A percentile compares a stretch with the other conserved stretches of the same genome.
These are phyloP conservation scores for Bipolaris victoriae DNA, from an alignment of 2,329 filamentous ascomycete genomes.

Conservation along the genomic window DNA sequence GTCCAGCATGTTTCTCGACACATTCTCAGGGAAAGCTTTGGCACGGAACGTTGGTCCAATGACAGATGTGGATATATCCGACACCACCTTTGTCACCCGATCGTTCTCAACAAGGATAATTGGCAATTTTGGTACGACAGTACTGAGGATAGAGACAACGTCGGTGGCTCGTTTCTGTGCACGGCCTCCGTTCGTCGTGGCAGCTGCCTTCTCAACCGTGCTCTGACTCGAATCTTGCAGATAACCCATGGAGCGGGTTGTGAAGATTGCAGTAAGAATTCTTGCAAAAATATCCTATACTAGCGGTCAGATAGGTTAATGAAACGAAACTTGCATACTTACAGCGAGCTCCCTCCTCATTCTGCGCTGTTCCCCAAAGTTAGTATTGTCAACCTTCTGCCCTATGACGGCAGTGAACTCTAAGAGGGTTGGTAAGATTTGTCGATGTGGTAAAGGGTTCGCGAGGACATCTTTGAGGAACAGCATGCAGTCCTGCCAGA, in stretches of 20 bases:
- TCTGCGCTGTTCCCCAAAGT: constrained; percentile 90
- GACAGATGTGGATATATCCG: constrained; percentile 81
- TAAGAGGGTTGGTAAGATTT: constrained; percentile 82
- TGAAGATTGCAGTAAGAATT: constrained; percentile 91
- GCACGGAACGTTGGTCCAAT: constrained; percentile 82
- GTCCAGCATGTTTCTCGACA: constrained; percentile 72
- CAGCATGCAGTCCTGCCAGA: constrained; percentile 91
- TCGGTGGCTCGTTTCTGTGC: constrained; percentile 59
- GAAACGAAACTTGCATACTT: constrained; percentile 49
- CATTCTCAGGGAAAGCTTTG: constrained; percentile 84
- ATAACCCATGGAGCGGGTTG: constrained; percentile 79
- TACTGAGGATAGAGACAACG: constrained; percentile 77
- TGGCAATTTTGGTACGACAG: constrained; percentile 78
- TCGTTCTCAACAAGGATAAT: constrained; percentile 87
- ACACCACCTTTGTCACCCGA: constrained; percentile 77
- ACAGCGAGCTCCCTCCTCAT: constrained; percentile 91
- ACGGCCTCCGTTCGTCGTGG: constrained; percentile 46
- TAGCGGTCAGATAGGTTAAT: constrained; percentile 4
- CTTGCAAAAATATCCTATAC: constrained; percentile 83
- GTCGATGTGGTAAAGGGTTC: constrained; percentile 93
- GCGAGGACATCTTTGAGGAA: constrained; percentile 88
- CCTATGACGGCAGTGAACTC: constrained; percentile 90
- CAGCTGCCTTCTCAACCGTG: constrained; percentile 26
- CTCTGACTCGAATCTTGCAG: constrained; percentile 61
- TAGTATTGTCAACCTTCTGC: constrained; percentile 96